phyloP scores from a whole-genome alignment of 495 filamentous ascomycete species.

The Neurospora cerealis region DNA sequence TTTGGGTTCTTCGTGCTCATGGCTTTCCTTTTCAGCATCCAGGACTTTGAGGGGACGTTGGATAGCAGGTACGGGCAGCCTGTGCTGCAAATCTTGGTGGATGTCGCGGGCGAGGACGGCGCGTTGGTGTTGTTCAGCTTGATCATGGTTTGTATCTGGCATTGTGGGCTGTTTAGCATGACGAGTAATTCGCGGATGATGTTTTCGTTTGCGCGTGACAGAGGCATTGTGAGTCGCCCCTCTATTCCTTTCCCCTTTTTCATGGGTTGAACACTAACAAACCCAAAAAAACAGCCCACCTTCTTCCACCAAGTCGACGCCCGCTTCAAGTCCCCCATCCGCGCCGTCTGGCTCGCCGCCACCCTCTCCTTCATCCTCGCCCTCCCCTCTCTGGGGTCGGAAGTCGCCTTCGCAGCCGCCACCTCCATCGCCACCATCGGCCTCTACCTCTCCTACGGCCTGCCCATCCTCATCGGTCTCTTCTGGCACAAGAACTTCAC shows the following conservation, averaged over 20 bases:
- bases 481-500: conserved; percentile 33
- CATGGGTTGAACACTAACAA: too few relatives aligned
- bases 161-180: conserved; percentile 49
- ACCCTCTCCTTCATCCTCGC: conserved; percentile 50
- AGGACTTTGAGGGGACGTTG: conserved; percentile 41
- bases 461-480: conserved; percentile 51
- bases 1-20: conserved; percentile 57
- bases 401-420: conserved; percentile 51
- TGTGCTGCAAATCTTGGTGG: conserved; percentile 48
- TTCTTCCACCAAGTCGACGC: conserved; percentile 50
- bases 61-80: conserved; percentile 36
- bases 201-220: conserved; percentile 50
- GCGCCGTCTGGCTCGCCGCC: conserved; percentile 51
- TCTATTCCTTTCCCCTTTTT: neutral
- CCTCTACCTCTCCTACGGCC: conserved; percentile 54
- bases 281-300: conserved; percentile 12
- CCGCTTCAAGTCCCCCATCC: conserved; percentile 43
- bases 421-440: conserved; percentile 63
- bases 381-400: conserved; percentile 49
- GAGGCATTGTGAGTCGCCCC: conserved; percentile 31
- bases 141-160: conserved; percentile 53
- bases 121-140: conserved; percentile 46
- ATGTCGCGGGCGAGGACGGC: conserved; percentile 44
- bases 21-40: conserved; percentile 46
- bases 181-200: conserved; percentile 56